phyloP scores from a whole-genome alignment of 2,329 filamentous ascomycete species.

The Epichloe uncinata region DNA sequence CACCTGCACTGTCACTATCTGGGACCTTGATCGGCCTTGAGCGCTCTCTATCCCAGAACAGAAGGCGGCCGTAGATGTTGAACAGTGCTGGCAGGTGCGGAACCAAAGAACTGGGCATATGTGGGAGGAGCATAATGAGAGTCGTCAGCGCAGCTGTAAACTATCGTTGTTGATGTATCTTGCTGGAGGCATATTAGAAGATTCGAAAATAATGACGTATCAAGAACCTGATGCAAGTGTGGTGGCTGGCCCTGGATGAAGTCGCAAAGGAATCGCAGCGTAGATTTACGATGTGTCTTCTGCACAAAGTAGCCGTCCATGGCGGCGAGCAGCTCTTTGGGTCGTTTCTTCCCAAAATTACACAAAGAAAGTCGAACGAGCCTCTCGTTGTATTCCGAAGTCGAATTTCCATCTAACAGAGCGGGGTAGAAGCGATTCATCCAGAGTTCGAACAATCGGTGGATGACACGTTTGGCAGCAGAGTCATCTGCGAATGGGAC shows the following conservation, averaged over 20 bases:
- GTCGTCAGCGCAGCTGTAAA: conserved; percentile 64
- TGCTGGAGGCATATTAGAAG: conserved; percentile 61
- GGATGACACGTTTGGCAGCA: conserved; percentile 36
- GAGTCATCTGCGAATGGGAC: conserved; percentile 28
- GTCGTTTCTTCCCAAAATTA: conserved; percentile 53
- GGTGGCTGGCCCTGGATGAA: conserved; percentile 68
- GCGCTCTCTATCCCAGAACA: conserved; percentile 60
- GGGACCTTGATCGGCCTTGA: conserved; percentile 25
- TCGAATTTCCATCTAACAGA: conserved; percentile 22
- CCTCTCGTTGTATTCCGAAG: conserved; percentile 33
- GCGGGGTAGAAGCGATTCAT: conserved; percentile 32
- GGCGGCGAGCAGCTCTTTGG: conserved; percentile 53
- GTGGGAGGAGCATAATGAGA: conserved; percentile 69
- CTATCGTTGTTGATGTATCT: conserved; percentile 63
- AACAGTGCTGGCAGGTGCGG: conserved; percentile 60
- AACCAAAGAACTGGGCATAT: conserved; percentile 61
- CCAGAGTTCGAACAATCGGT: conserved; percentile 44
- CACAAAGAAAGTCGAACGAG: conserved; percentile 39
- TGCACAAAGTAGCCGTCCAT: conserved; percentile 54
- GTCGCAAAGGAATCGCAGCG: conserved; percentile 53
- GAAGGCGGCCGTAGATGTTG: conserved; percentile 64
- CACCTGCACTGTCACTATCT: conserved; percentile 17
- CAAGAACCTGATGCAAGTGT: conserved; percentile 58
- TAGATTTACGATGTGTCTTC: conserved; percentile 48
- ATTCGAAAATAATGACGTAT: conserved; percentile 59